Percentiles rank a stretch among this genome's conserved stretches.
These are phyloP conservation scores for Gossypium lobatum DNA, from an alignment of 441 rosid genomes.

Conservation along the genomic window DNA sequence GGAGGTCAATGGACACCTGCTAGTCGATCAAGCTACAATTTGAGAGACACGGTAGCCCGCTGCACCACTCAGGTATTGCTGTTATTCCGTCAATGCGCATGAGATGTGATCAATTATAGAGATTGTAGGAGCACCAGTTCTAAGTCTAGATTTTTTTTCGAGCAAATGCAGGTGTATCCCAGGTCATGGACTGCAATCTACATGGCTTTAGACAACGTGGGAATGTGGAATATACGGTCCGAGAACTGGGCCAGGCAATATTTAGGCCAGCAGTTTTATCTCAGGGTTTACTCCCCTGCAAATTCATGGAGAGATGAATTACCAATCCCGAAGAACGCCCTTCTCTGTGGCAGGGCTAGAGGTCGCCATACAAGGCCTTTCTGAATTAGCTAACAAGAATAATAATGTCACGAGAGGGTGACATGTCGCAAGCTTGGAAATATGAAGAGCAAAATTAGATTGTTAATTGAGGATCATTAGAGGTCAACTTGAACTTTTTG, in stretches of 20 bases:
- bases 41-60: slow-evolving; percentile 52
- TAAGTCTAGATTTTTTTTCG: not conserved
- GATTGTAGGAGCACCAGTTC: not conserved
- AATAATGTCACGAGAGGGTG: slow-evolving; percentile 41
- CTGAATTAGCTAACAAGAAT: slow-evolving; percentile 2
- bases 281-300: slow-evolving; percentile 50
- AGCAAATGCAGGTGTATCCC: slow-evolving; percentile 43
- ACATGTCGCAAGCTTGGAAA: slow-evolving; percentile 4
- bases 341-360: slow-evolving; percentile 46
- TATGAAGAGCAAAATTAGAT: not conserved
- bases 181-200: slow-evolving; percentile 59
- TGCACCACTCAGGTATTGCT: slow-evolving; percentile 41
- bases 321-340: slow-evolving; percentile 52
- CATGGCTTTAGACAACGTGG: slow-evolving; percentile 59
- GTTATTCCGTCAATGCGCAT: not conserved
- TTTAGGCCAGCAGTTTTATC: slow-evolving; percentile 60
- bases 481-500: slow-evolving; percentile 20
- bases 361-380: slow-evolving; percentile 56
- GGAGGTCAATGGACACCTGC: slow-evolving; percentile 61
- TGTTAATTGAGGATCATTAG: not conserved
- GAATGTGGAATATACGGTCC: slow-evolving; percentile 73
- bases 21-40: slow-evolving; percentile 46
- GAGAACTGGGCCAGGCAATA: slow-evolving; percentile 66
- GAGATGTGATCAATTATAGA: not conserved
- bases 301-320: slow-evolving; percentile 50